phyloP scores from a whole-genome alignment of 108 stramenopile species.

The Fistulifera pelliculosa region DNA sequence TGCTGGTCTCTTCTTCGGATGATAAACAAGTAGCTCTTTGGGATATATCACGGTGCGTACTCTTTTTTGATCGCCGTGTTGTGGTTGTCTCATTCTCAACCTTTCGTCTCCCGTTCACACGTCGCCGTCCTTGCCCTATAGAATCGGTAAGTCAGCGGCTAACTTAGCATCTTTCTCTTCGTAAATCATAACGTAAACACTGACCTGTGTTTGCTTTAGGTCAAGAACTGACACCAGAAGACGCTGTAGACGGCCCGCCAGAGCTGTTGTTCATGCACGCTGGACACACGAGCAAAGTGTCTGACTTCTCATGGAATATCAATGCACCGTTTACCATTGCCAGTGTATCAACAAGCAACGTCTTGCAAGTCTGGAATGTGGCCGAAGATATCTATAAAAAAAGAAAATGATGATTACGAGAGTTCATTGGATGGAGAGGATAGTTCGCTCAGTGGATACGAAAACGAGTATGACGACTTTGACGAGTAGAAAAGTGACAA shows the following conservation, averaged over 20 bases:
- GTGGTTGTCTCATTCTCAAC: too few relatives aligned
- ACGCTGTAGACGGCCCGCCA: slow-evolving; percentile 96
- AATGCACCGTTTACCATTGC: slow-evolving; percentile 84
- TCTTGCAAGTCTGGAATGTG: slow-evolving; percentile 95
- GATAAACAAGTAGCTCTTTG: slow-evolving; percentile 93
- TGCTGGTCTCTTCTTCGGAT: slow-evolving; percentile 81
- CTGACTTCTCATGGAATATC: slow-evolving; percentile 89
- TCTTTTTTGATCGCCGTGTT: too few relatives aligned
- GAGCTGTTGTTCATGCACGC: slow-evolving; percentile 98
- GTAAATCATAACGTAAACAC: too few relatives aligned
- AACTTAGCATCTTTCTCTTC: too few relatives aligned
- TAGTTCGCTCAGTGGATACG: neutral
- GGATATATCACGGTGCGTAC: slow-evolving; percentile 64
- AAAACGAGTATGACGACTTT: neutral
- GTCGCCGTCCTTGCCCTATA: too few relatives aligned
- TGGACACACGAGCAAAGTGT: slow-evolving; percentile 90
- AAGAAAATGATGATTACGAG: slow-evolving; percentile 1
- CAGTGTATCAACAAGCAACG: slow-evolving; percentile 91
- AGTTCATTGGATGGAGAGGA: too few relatives aligned
- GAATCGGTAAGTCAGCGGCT: too few relatives aligned
- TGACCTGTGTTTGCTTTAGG: slow-evolving; percentile 75
- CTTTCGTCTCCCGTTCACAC: too few relatives aligned
- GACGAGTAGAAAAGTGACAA: neutral
- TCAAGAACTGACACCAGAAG: slow-evolving; percentile 81
- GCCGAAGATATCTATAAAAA: slow-evolving; percentile 87